Percentiles rank a stretch among this genome's conserved stretches.
These are phyloP conservation scores for Ceratorhiza oryzae-sativae DNA, from an alignment of 1,284 basidiomycete genomes.

Conservation along the genomic window DNA sequence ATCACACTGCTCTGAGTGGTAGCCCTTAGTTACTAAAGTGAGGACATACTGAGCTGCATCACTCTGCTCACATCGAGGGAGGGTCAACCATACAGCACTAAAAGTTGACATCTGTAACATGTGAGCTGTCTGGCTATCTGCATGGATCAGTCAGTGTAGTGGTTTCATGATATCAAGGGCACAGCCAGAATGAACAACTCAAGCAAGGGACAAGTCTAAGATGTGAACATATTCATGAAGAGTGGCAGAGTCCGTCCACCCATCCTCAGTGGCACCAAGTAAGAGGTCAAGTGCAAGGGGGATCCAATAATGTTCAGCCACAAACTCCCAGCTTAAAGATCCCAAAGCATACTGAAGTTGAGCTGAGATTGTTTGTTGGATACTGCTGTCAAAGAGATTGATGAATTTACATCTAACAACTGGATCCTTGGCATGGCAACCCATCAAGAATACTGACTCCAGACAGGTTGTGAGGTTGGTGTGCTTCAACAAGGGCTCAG, in stretches of 20 bases:
- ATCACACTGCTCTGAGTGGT: slow-evolving; percentile 88
- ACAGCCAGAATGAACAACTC: slow-evolving; percentile 53
- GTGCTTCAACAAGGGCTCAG: slow-evolving; percentile 81
- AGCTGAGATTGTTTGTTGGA: slow-evolving; percentile 81
- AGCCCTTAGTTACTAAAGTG: slow-evolving; percentile 90
- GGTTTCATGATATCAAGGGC: slow-evolving; percentile 70
- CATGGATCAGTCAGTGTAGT: slow-evolving; percentile 83
- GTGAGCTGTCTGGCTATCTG: slow-evolving; percentile 80
- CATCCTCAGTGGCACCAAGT: slow-evolving; percentile 76
- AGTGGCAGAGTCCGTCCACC: slow-evolving; percentile 43
- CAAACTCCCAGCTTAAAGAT: slow-evolving; percentile 94
- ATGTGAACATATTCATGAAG: slow-evolving; percentile 46
- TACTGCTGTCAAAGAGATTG: slow-evolving; percentile 87
- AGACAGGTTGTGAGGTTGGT: slow-evolving; percentile 95
- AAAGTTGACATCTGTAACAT: slow-evolving; percentile 92
- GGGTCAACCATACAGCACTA: slow-evolving; percentile 85
- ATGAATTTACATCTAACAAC: slow-evolving; percentile 86
- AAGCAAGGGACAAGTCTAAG: slow-evolving; percentile 42
- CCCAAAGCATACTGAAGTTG: slow-evolving; percentile 92
- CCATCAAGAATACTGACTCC: slow-evolving; percentile 93
- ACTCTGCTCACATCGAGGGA: slow-evolving; percentile 86
- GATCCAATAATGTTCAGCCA: slow-evolving; percentile 96
- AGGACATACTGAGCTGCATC: slow-evolving; percentile 92
- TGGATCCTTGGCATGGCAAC: slow-evolving; percentile 85
- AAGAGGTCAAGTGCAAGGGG: slow-evolving; percentile 90